These are phyloP conservation scores for Daldinia sp. DNA, from an alignment of 2,329 filamentous ascomycete genomes.

Conservation along the genomic window DNA sequence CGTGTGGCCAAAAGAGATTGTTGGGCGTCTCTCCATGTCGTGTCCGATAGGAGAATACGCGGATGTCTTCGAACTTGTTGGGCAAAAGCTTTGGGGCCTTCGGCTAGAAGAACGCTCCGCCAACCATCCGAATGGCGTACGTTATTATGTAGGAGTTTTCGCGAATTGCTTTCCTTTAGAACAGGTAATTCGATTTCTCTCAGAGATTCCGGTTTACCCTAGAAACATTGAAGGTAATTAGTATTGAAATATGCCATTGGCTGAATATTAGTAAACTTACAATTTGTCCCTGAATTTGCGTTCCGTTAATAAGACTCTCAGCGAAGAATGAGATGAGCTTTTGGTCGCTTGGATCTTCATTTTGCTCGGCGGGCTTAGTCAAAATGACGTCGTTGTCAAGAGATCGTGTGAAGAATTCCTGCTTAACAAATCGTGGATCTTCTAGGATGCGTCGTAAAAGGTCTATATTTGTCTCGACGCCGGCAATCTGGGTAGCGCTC, in stretches of 20 bases:
- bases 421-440: constrained; percentile 10
- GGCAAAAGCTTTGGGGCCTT: neutral
- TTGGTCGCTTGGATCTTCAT: constrained; percentile 2
- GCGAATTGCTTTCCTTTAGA: constrained; percentile 1
- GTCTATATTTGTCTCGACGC: constrained; percentile 10
- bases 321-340: constrained; percentile 4
- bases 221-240: neutral
- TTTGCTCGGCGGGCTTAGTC: neutral
- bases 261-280: neutral
- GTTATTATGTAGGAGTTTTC: constrained; percentile 3
- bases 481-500: constrained; percentile 4
- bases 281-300: constrained; percentile 3
- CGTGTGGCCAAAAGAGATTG: neutral
- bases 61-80: constrained; percentile 5
- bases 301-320: constrained; percentile 1
- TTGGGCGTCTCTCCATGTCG: neutral
- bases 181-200: constrained; percentile 1
- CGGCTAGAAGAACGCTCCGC: constrained; percentile 1
- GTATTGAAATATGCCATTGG: neutral
- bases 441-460: neutral
- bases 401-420: constrained; percentile 3
- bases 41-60: constrained; percentile 1
- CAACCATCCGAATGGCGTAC: constrained; percentile 1
- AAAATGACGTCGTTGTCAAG: constrained; percentile 7
- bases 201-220: neutral